phyloP scores from a whole-genome alignment of 108 stramenopile species.

The Cyclotella kingstonii region DNA sequence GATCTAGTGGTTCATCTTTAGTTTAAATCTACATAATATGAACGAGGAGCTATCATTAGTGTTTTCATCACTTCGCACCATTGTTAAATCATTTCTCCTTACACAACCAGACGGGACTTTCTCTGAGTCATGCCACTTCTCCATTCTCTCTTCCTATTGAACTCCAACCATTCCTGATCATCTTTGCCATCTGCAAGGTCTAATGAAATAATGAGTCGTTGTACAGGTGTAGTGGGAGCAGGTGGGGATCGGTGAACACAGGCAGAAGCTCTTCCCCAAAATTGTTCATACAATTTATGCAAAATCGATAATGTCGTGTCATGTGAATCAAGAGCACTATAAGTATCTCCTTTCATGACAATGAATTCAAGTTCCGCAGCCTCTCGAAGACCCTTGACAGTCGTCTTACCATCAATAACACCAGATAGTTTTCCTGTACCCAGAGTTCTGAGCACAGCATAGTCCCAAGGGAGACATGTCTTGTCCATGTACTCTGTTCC shows the following conservation, averaged over 20 bases:
- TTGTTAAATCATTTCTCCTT: too few relatives aligned
- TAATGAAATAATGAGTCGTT: slow-evolving; percentile 58
- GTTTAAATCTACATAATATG: too few relatives aligned
- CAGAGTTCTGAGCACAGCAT: slow-evolving; percentile 43
- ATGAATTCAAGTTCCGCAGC: slow-evolving; percentile 60
- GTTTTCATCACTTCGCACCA: too few relatives aligned
- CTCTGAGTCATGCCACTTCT: slow-evolving; percentile 59
- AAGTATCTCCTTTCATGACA: slow-evolving; percentile 69
- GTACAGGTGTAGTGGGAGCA: slow-evolving; percentile 3
- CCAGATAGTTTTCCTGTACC: slow-evolving; percentile 17
- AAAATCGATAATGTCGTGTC: slow-evolving; percentile 6
- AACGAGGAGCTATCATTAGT: too few relatives aligned
- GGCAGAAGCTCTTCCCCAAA: slow-evolving; percentile 51
- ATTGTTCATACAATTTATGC: background rate
- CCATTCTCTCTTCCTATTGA: slow-evolving; percentile 41
- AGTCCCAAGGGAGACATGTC: slow-evolving; percentile 53
- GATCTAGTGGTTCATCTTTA: too few relatives aligned
- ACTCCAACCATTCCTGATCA: slow-evolving; percentile 64
- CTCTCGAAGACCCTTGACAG: slow-evolving; percentile 17
- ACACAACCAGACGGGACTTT: slow-evolving; percentile 44
- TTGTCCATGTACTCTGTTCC: slow-evolving; percentile 55
- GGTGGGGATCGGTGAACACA: slow-evolving; percentile 71
- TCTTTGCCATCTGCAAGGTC: slow-evolving; percentile 61
- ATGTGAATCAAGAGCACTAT: slow-evolving; percentile 31
- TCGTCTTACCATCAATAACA: background rate